Evolutionary conservation across 2,329 filamentous ascomycete genomes (phyloP), one percentile per base, ranked within the genome.

Genomic region (Balansia obtecta): DNA sequence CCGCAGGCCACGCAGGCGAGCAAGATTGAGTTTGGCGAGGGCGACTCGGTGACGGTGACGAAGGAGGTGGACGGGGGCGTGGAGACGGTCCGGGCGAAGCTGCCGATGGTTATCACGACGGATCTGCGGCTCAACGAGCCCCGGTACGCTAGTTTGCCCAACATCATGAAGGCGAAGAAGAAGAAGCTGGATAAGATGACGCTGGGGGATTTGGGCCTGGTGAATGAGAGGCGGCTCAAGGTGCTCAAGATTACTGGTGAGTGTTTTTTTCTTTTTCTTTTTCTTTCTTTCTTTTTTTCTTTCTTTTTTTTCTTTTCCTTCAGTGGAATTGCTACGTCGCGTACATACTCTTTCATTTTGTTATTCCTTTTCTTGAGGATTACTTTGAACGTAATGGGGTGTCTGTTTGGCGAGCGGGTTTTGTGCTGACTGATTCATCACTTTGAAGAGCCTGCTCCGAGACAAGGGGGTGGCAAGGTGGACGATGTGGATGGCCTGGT

Each of bases 91-190:
- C 78, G 77, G 67, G 83, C 87, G 1, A 87, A 85, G 73, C 71
- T 98, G 68, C 93, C 93, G 0, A 83, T 97, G 82, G 74, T 98
- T 48, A 86, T 98, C 60, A 98, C 93, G 54, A 95, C 93, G 54
- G 93, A 98, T 73, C 68, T 98, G 71, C 75, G 93, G 48, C 73
- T 98, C 67, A 98, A 98, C 65, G 88, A 94, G 79, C 93, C 93
- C 53, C 76, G 93, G 56, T 98, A 95, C 68, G 93, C 91, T 20
- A 95, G 82, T 69, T 68, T 98, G 79, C 91, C 90, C 47, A 97
- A 97, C 66, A 97, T 98, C 57, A 98, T 98, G 93, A 98, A 97
- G 84, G 93, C 93, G 49, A 98, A 98, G 86, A 98, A 97, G 86
- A 98, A 98, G 85, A 87, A 87, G 63, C 64, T 98, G 60, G 88